phyloP scores from a whole-genome alignment of 208 protist species.

The Novymonas esmeraldas region DNA sequence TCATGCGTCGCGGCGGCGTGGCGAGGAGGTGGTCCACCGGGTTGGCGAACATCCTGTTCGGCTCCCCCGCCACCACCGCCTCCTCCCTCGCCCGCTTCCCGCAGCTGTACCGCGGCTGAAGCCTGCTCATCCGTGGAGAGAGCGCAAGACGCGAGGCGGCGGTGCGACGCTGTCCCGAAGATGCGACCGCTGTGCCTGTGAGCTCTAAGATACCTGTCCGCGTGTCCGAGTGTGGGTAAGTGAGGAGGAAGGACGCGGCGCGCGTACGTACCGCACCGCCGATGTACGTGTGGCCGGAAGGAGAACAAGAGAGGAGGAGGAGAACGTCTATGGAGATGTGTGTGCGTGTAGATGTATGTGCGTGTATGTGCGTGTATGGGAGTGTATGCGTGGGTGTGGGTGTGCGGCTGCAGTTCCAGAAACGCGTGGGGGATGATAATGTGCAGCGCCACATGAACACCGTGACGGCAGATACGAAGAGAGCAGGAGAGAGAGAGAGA shows the following conservation, averaged over 20 bases:
- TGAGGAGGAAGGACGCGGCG: not conserved
- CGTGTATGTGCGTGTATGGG: not conserved
- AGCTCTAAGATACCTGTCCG: too few relatives aligned
- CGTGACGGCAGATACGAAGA: not conserved
- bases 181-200: too few relatives aligned
- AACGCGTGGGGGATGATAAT: not conserved
- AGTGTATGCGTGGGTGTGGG: not conserved
- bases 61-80: not conserved
- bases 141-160: not conserved
- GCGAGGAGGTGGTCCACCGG: conserved; percentile 31
- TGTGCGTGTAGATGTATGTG: not conserved
- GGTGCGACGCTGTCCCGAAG: too few relatives aligned
- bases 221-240: too few relatives aligned
- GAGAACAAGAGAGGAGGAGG: too few relatives aligned
- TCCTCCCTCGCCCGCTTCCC: conserved; percentile 26
- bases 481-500: too few relatives aligned
- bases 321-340: not conserved
- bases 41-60: not conserved
- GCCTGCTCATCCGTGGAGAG: not conserved
- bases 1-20: conserved; percentile 26
- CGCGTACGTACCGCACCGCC: not conserved
- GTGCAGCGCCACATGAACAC: too few relatives aligned
- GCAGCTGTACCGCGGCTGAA: not conserved
- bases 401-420: not conserved
- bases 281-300: not conserved